phyloP scores from a whole-genome alignment of 1,139 yeast species.

The Geotrichum cucujoidarum region DNA sequence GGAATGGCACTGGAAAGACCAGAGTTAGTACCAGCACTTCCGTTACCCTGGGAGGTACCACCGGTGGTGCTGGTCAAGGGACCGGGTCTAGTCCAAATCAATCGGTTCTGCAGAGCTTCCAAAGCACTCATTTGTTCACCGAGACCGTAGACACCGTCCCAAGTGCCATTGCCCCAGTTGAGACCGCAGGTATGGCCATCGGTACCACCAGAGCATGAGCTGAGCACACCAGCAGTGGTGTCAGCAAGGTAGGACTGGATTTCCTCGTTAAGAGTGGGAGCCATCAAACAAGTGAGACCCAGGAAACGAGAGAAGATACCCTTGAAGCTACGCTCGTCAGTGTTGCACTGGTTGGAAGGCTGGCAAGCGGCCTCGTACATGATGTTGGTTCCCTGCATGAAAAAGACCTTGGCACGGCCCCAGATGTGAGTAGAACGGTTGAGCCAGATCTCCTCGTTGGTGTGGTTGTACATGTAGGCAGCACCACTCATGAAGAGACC shows the following conservation, averaged over 20 bases:
- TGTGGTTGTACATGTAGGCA: constrained; percentile 74
- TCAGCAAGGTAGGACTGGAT: constrained; percentile 51
- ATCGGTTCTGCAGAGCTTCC: constrained; percentile 61
- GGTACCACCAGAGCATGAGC: constrained; percentile 76
- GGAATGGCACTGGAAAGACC: background rate
- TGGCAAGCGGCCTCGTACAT: constrained; percentile 85
- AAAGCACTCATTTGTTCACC: constrained; percentile 92
- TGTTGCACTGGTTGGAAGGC: constrained; percentile 56
- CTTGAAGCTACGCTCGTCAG: constrained; percentile 86
- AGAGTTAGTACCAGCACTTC: constrained; percentile 27
- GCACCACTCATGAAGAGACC: constrained; percentile 76
- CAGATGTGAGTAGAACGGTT: constrained; percentile 41
- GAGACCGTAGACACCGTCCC: constrained; percentile 81
- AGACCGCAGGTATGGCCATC: constrained; percentile 91
- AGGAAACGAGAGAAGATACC: constrained; percentile 74
- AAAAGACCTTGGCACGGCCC: constrained; percentile 50
- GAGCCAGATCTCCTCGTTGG: constrained; percentile 67
- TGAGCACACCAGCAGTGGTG: constrained; percentile 77
- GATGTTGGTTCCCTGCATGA: constrained; percentile 53
- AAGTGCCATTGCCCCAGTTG: constrained; percentile 63
- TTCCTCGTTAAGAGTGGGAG: constrained; percentile 54
- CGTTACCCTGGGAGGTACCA: constrained; percentile 41
- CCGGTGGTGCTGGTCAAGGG: constrained; percentile 46
- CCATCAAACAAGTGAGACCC: constrained; percentile 67
- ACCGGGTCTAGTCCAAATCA: constrained; percentile 39